Evolutionary conservation across 192 early-diverging fungal species (phyloP).

Genomic region (Backusella tuberculispora): DNA sequence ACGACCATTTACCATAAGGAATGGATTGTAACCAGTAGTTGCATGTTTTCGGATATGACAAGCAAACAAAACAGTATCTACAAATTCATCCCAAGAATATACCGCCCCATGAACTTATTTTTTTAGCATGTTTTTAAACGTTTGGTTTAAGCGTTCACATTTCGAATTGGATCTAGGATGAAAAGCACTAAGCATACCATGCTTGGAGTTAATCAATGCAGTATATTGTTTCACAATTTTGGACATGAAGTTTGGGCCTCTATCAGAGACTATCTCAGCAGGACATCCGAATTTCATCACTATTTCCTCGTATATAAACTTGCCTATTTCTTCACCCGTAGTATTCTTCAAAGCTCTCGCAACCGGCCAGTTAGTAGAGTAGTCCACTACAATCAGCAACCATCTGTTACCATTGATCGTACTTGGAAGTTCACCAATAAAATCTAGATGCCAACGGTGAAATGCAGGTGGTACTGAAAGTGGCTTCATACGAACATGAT

Average conservation of each 20-base stretch:
- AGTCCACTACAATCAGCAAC: constrained; percentile 36
- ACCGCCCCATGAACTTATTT: constrained; percentile 13
- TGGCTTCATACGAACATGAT: background rate
- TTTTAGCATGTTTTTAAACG: constrained; percentile 1
- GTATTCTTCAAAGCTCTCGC: constrained; percentile 21
- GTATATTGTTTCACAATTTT: too few relatives aligned
- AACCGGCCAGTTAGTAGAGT: constrained; percentile 36
- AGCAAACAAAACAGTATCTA: constrained; percentile 27
- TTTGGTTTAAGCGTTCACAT: constrained; percentile 29
- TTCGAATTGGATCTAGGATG: constrained; percentile 34
- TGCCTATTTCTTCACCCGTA: constrained; percentile 21
- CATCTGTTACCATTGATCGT: constrained; percentile 22
- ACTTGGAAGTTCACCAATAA: constrained; percentile 4
- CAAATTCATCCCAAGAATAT: constrained; percentile 29
- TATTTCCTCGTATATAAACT: constrained; percentile 38
- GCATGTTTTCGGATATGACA: constrained; percentile 30
- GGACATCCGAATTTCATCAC: constrained; percentile 24
- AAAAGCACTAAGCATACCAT: constrained; percentile 27
- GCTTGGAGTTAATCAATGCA: constrained; percentile 3
- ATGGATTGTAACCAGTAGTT: too few relatives aligned
- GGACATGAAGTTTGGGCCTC: too few relatives aligned
- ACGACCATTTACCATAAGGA: constrained; percentile 25
- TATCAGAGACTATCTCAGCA: too few relatives aligned
- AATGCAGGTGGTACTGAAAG: too few relatives aligned
- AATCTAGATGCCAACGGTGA: constrained; percentile 22